Evolutionary conservation across 768 basidiomycete genomes (phyloP).

Genomic region (Termitomyces sp.): DNA sequence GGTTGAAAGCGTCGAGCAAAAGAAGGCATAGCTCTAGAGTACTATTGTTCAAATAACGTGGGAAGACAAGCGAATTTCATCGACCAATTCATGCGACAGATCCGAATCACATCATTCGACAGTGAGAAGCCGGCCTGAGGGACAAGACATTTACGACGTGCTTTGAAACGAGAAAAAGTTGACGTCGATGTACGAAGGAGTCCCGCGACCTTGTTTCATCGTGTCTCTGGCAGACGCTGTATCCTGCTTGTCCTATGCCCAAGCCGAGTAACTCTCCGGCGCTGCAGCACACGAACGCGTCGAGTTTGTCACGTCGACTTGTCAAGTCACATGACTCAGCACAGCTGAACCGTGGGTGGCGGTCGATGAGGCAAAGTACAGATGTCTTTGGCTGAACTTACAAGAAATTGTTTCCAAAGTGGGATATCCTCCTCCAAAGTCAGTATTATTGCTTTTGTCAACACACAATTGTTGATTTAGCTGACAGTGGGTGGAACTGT

Average conservation of each 20-base stretch:
- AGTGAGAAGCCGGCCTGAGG: background rate
- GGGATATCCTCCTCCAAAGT: conserved; percentile 65
- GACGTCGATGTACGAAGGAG: background rate
- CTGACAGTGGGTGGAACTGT: conserved; percentile 61
- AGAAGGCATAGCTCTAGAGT: background rate
- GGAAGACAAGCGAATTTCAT: background rate
- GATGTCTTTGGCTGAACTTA: conserved; percentile 69
- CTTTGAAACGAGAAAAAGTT: background rate
- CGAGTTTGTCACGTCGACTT: background rate
- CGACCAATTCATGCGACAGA: background rate
- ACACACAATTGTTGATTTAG: background rate
- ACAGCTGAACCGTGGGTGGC: background rate
- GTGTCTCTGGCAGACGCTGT: background rate
- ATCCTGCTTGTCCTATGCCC: background rate
- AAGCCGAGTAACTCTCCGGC: too few species aligned
- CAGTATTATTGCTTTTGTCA: conserved; percentile 14
- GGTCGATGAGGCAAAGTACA: background rate
- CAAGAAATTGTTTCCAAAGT: conserved; percentile 69
- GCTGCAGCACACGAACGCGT: background rate
- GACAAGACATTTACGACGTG: background rate
- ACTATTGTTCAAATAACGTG: background rate
- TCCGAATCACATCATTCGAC: background rate
- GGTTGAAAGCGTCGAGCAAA: background rate
- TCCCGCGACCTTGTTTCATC: background rate
- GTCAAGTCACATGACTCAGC: conserved; percentile 2